Conservation (phyloP, 345 rosid species). For the Cardamine chenopodiifolia region DNA sequence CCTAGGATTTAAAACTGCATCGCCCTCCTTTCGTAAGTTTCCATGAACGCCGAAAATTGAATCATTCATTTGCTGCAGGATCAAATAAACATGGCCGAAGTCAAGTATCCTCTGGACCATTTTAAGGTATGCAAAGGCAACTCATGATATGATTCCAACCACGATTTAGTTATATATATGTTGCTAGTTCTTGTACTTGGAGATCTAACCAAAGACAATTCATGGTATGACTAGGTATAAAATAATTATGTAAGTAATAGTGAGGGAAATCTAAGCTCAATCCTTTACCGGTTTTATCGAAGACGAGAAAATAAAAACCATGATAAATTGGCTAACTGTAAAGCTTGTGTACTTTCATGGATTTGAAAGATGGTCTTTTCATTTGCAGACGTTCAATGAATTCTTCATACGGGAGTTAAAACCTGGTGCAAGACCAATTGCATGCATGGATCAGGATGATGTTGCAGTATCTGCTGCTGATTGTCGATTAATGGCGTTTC, state of each 20-base stretch:
- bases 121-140: slow-evolving; percentile 68
- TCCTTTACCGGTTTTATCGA: not conserved
- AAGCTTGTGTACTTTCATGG: slow-evolving; percentile 19
- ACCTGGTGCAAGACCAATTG: slow-evolving; percentile 80
- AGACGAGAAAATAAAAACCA: not conserved
- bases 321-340: slow-evolving; percentile 5
- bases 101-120: slow-evolving; percentile 82
- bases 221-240: slow-evolving; percentile 6
- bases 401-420: slow-evolving; percentile 91
- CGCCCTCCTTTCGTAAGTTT: slow-evolving; percentile 12
- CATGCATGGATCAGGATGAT: slow-evolving; percentile 60
- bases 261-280: slow-evolving; percentile 11
- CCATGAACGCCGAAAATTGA: slow-evolving; percentile 5
- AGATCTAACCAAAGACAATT: not conserved
- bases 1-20: not conserved
- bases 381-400: slow-evolving; percentile 85
- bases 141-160: slow-evolving; percentile 10
- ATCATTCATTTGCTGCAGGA: slow-evolving; percentile 57
- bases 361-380: slow-evolving; percentile 22
- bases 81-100: slow-evolving; percentile 89
- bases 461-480: slow-evolving; percentile 87
- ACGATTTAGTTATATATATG: not conserved
- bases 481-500: slow-evolving; percentile 84
- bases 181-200: slow-evolving; percentile 16
- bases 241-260: not conserved